Evolutionary conservation across 257 asterid species (phyloP).

Genomic region (Solanum megistacrolobum): DNA sequence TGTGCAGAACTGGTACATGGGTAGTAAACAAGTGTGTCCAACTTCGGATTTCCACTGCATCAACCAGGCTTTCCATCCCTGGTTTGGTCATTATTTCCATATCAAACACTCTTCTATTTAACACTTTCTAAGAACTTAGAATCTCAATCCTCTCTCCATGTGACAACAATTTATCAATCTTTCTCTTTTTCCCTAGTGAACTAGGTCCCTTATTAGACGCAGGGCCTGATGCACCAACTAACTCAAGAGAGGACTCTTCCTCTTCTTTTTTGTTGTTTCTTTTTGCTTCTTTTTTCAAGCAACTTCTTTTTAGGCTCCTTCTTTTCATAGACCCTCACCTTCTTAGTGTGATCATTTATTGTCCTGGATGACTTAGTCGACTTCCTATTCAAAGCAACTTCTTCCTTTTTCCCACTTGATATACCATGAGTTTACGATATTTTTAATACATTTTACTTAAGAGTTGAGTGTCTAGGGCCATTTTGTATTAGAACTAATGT

Average conservation of each 20-base stretch:
- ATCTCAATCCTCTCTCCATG: neutral
- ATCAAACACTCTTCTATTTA: neutral
- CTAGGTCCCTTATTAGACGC: neutral
- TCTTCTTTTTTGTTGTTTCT: neutral
- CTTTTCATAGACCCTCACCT: neutral
- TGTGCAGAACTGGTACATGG: neutral
- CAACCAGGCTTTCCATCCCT: neutral
- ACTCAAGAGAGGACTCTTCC: neutral
- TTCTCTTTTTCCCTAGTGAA: neutral
- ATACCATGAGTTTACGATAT: too few relatives aligned
- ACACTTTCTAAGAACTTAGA: too few relatives aligned
- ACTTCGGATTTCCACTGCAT: neutral
- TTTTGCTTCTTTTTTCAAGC: neutral
- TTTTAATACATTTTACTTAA: too few relatives aligned
- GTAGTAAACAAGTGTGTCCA: neutral
- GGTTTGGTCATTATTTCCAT: neutral
- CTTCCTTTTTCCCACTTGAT: neutral
- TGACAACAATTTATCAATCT: too few relatives aligned
- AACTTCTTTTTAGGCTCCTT: neutral
- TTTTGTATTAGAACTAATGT: too few relatives aligned
- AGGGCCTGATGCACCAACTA: neutral
- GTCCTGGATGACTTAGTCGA: neutral
- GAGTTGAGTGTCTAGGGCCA: too few relatives aligned
- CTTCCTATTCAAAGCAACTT: too few relatives aligned
- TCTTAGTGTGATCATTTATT: neutral